Evolutionary conservation across 768 basidiomycete species (phyloP), one percentile per base, ranked within the genome.

Genomic region (Paxillus involutus): DNA sequence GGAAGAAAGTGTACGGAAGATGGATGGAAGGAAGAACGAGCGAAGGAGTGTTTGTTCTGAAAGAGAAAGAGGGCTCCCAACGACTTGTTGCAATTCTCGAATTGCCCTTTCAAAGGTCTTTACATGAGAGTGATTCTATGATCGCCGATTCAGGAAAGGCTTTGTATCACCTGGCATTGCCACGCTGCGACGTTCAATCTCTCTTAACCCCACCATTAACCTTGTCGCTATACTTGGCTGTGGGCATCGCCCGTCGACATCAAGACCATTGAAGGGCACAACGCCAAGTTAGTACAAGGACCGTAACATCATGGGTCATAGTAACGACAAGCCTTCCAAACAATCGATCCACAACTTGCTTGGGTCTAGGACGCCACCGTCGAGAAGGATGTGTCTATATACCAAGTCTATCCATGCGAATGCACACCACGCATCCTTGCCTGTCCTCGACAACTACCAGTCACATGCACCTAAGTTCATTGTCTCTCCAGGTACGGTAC

Each of bases 101-200:
- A 26, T 43, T 21, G n/a, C 11, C 41, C 55, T 29, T 51, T 47
- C 35, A 43, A 52, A 36, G 45, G 26, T 43, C 37, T 39, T 37
- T 12, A 33, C 36, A 26, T 40, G 58, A 67, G 40, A 55, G 56
- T 12, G 35, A 35, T 72, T 58, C 16, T 16, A 32, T 32, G 29
- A 32, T 45, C 44, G 44, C 44, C 44, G 44, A 29, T 32, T 45
- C 30, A n/a, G 44, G 44, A 45, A 45, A 45, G 26, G 26, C 26
- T 26, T 45, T 45, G 14, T 14, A 29, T 45, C 21, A 6, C 10
- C 13, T 24, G 21, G 19, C 43, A 26, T 29, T 14, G 13, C 19
- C 17, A 44, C 43, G n/a, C 37, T 39, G 37, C 26, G 26, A 21
- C 21, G 21, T 26, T 26, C 26, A 26, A 26, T 4, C 21, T 21